Base-by-base conservation (phyloP, 192 early-diverging fungal genomes). In the Lunasporangiospora selenospora region DNA sequence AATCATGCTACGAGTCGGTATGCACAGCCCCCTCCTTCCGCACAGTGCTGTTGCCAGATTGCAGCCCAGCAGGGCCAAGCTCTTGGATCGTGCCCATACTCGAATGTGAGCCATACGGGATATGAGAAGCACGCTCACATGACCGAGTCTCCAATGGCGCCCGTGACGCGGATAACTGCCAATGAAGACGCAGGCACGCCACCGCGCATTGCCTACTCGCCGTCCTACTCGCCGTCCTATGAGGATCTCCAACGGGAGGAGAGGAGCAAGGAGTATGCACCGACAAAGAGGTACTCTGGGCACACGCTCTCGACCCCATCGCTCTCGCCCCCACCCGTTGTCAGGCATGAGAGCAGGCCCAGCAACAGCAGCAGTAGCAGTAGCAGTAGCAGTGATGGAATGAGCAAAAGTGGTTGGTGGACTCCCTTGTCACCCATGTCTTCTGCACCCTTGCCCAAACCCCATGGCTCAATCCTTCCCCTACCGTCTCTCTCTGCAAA, bases 1-100 rank as follows among this genome's bases (percentile, higher is more conserved):
- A 44, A 16, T 34, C 4, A 29, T 23, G 10, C 10, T 27, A 5
- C 43, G 4, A 11, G 53, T n/a, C n/a, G n/a, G n/a, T n/a, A n/a
- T 38, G 37, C 54, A 2, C 29, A 73, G 15, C 48, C 61, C n/a
- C 46, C 60, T 15, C 18, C 69, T 38, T 38, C 31, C 11, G 60
- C 41, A 6, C 59, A 63, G 29, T 73, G 69, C 49, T 73, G 69
- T 24, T 73, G 69, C 32, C 69, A 73, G 55, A 73, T 73, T 40
- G 53, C 69, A 12, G 69, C 69, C 39, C 44, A 49, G 18, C 69
- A 73, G 40, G 69, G 69, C 29, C 60, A 58, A 23, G 60, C 59
- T 6, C 39, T 73, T 32, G 40, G 42, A 2, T 55, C 53, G 15
- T 73, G 69, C 27, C 69, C 69, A 8, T 73, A 63, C 55, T 63